Evolutionary conservation across 176 grass and related monocot genomes (phyloP), one percentile per base, ranked within the genome.

Genomic region (Cenchrus americanus): DNA sequence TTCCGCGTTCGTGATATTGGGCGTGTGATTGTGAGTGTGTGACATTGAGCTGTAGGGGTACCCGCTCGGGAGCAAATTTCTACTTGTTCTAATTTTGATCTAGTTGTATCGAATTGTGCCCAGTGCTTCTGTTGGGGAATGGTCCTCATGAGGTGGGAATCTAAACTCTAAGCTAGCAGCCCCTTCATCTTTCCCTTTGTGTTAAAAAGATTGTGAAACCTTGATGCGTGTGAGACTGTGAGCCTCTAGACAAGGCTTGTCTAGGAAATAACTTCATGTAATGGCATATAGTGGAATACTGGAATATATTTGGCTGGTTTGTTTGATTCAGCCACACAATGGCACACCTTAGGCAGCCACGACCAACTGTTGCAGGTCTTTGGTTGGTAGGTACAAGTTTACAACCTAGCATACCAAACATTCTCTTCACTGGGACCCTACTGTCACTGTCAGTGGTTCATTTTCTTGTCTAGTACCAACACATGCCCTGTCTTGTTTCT

Each of bases 1-100:
- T 75, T 84, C 41, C 50, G 21, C 62, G 3, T 75, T 84, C 41
- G 51, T 60, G 66, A 67, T 73, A 67, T 50, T 60, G 41, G 8
- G 71, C 66, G 61, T 65, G 24, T 21, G 40, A 37, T 37, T 37
- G 34, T 4, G 34, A 37, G 34, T 8, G 65, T 82, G 18, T 32
- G 55, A 53, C 43, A 70, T 86, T 73, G 22, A 74, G 57, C 7
- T 8, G 19, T 80, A 73, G 23, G 46, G 61, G 12, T 21, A 55
- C n/a, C 32, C 60, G 2, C 13, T 69, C 42, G 50, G 55, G 61
- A 24, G 11, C 21, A 64, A 4, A 82, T 9, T 52, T 48, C 17
- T 10, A 11, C 21, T 40, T 69, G n/a, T n/a, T 68, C n/a, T 19
- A 12, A 43, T 15, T 69, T 59, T 79, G 66, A 21, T 83, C 18